Evolutionary conservation across 2,329 filamentous ascomycete species (phyloP), one percentile per base, ranked within the genome.

Genomic region (Coniosporium uncinatum): DNA sequence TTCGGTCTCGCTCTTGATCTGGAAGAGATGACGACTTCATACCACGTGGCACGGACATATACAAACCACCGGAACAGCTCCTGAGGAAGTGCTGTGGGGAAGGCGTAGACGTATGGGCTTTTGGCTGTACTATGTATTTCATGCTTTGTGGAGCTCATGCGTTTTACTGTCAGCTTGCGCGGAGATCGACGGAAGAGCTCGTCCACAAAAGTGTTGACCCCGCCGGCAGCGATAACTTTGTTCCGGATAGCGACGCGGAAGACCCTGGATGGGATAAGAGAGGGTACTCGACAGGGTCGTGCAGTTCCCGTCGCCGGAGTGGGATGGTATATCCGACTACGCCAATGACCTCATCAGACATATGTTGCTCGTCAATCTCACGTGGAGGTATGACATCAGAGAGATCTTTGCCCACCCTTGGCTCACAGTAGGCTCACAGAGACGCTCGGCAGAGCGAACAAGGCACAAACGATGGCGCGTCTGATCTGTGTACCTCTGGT

Each of bases 21-120:
- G 93, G 93, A 93, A 97, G 55, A 93, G 81, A n/a, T 52, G 87
- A 95, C 59, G 98, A 93, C 8, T n/a, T 96, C 88, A 98, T 93
- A 3, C 93, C 93, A n/a, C 98, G 93, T 62, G 93, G 93, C 43
- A 98, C 93, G 0, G 93, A 97, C 43, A 93, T 93, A 34, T 98
- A 98, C 67, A 97, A 93, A 4, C 93, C 93, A 3, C 93, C 93
- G 5, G 93, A 98, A 60, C 98, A 98, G 48, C 93, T 98, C 61
- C 97, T 97, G 67, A 93, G 98, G n/a, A n/a, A n/a, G n/a, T n/a
- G n/a, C n/a, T n/a, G n/a, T n/a, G n/a, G n/a, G n/a, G n/a, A n/a
- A n/a, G n/a, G n/a, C n/a, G 93, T 98, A 36, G 93, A 98, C 58
- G 98, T 98, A 93, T 98, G 93, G 93, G 93, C 93, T 3, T 67